Evolutionary conservation across 805 yeast species (phyloP), one percentile per base, ranked within the genome.

Genomic region (Saccharomycopsis malanga): DNA sequence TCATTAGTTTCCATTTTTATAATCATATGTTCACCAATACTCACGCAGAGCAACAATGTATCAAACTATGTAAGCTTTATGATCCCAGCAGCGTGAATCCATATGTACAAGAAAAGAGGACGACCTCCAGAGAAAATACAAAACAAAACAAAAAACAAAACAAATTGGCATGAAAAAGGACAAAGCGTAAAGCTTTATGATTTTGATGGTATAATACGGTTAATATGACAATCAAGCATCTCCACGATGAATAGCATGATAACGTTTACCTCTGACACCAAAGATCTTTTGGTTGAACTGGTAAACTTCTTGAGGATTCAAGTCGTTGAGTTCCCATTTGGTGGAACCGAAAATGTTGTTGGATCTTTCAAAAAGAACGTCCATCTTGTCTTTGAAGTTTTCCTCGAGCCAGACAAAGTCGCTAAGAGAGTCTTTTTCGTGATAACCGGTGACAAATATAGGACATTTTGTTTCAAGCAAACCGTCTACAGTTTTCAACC

Each of bases 261-360:
- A 93, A 62, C 98, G 78, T 73, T 91, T 93, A 56, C 98, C 98
- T 69, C 98, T 81, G 65, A 89, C 77, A 9, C 91, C 98, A 65
- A 87, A 89, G 47, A 93, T 67, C 61, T 81, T 79, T 71, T 86
- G 88, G 70, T 93, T 93, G 61, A 86, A 84, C 69, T 86, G 95
- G 71, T 83, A 91, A 14, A 87, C 86, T 62, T 91, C 97, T 27
- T 89, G 91, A 20, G 98, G 98, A 62, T 87, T 79, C 53, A 79
- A 67, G 62, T 91, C 98, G 58, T 89, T 93, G 58, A 93, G 74
- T 63, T 93, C 98, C 85, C 96, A 86, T 67, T 89, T 89, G 18
- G 96, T 84, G 27, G 94, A 82, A 38, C 86, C 83, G 64, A 83
- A 93, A 27, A 74, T 60, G 63, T 93, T 93, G 44, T 73, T 73